Base-by-base conservation (phyloP, 2,329 filamentous ascomycete species). In the Arthrinium puccinioides region DNA sequence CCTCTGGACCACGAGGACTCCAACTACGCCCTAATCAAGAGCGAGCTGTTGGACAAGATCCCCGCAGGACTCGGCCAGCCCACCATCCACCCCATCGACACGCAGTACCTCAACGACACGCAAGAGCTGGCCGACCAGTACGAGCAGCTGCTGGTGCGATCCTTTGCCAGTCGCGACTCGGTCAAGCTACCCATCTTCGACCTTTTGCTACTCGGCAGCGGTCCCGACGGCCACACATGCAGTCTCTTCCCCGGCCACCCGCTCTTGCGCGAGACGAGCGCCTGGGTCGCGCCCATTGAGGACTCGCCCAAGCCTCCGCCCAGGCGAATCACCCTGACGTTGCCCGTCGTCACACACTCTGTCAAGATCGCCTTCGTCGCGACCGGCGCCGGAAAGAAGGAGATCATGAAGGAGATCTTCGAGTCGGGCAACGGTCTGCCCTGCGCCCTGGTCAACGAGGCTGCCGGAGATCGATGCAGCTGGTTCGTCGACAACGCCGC, bases 161-260 rank as follows among this genome's bases (percentile, higher is more conserved):
- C 80, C 49, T 98, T 98, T 55, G 92, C 92, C 13, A 83, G 82
- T 46, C 84, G 90, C 57, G 92, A 98, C 66, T 92, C 85, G 46
- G 90, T 98, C 59, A 89, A 87, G 63, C 72, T 96, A 31, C 92
- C 92, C 50, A 84, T 95, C 55, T 98, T 97, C 61, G 92, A 98
- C 60, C 76, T 98, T 37, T 72, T 98, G 38, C 77, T 98, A 28
- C 79, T 98, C 28, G 92, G 92, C 52, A 94, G 87, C 59, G 92
- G 92, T 0, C 90, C 92, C 11, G 92, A 97, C 61, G 92, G 92
- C 36, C 92, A 98, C 68, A 97, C 92, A 23, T 97, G 92, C 79
- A 92, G 84, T 52, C 71, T 98, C 36, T 98, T 98, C 71, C 92
- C 92, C 5, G 84, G 83, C 38, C 90, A 96, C 58, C 76, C 82